Conservation (phyloP, 2,329 filamentous ascomycete species). For the Coccinonectria pachysandricola region DNA sequence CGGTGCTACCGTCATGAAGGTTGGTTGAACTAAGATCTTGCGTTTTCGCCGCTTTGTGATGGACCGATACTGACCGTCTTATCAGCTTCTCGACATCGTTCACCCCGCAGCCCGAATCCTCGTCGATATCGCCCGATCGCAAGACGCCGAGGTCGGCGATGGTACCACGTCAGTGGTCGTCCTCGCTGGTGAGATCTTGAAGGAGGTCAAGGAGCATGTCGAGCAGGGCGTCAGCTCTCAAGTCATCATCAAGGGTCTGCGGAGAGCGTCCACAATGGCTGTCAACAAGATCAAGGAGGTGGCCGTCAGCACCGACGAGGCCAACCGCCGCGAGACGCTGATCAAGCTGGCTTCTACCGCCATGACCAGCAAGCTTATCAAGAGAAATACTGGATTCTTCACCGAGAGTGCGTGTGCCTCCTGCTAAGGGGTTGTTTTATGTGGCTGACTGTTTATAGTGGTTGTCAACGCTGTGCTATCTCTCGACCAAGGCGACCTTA, state of each 20-base stretch:
- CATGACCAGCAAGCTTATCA: slow-evolving; percentile 99
- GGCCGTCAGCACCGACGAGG: slow-evolving; percentile 72
- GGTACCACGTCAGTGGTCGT: slow-evolving; percentile 97
- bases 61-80: slow-evolving; percentile 1
- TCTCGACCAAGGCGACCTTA: slow-evolving; percentile 91
- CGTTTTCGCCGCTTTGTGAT: slow-evolving; percentile 1
- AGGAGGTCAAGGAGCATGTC: slow-evolving; percentile 91
- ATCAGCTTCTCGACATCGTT: slow-evolving; percentile 88
- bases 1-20: slow-evolving; percentile 98
- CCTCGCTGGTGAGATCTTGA: slow-evolving; percentile 91
- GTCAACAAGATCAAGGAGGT: slow-evolving; percentile 99
- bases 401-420: slow-evolving; percentile 65
- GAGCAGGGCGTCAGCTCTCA: slow-evolving; percentile 96
- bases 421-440: neutral
- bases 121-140: slow-evolving; percentile 94
- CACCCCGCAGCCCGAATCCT: slow-evolving; percentile 95
- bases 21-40: no score
- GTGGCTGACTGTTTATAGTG: slow-evolving; percentile 47
- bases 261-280: slow-evolving; percentile 78
- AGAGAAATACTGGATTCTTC: slow-evolving; percentile 93
- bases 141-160: slow-evolving; percentile 98
- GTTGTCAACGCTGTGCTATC: slow-evolving; percentile 94
- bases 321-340: slow-evolving; percentile 78
- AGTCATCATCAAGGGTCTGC: slow-evolving; percentile 91
- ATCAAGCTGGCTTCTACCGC: slow-evolving; percentile 84